These are phyloP conservation scores for Annulohypoxylon truncatum DNA, from an alignment of 2,329 filamentous ascomycete genomes.

Conservation along the genomic window DNA sequence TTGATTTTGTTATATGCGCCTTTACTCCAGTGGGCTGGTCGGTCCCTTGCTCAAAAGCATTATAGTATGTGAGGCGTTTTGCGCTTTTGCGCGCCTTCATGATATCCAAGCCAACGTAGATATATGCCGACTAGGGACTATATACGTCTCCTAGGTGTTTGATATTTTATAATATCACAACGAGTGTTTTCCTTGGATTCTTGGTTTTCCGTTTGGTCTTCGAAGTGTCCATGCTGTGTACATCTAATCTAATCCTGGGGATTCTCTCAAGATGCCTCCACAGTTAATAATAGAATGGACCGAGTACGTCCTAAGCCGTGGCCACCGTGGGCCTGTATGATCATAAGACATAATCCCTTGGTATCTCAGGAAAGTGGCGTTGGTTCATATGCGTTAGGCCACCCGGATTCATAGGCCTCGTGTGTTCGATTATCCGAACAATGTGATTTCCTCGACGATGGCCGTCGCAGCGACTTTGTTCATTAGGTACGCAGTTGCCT, in stretches of 20 bases:
- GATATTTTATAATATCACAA: neutral
- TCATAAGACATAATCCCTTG: neutral
- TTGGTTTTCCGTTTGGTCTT: neutral
- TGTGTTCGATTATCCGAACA: neutral
- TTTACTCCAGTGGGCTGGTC: too few relatives aligned
- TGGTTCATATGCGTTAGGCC: neutral
- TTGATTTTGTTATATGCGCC: too few relatives aligned
- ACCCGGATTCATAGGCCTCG: neutral
- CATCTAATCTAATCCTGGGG: neutral
- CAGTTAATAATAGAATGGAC: neutral
- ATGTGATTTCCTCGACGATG: neutral
- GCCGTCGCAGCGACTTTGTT: neutral
- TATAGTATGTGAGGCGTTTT: too few relatives aligned
- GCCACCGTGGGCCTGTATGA: neutral
- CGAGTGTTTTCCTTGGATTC: neutral
- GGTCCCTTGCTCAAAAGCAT: too few relatives aligned
- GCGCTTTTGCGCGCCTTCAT: too few relatives aligned
- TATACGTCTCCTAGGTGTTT: neutral
- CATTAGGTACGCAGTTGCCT: neutral
- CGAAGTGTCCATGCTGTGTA: neutral
- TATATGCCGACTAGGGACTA: neutral
- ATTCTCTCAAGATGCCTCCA: neutral
- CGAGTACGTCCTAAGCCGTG: neutral
- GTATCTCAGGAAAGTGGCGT: neutral
- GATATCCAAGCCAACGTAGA: neutral